Base-by-base conservation (phyloP, 495 filamentous ascomycete genomes). In the Neurospora hispaniola region DNA sequence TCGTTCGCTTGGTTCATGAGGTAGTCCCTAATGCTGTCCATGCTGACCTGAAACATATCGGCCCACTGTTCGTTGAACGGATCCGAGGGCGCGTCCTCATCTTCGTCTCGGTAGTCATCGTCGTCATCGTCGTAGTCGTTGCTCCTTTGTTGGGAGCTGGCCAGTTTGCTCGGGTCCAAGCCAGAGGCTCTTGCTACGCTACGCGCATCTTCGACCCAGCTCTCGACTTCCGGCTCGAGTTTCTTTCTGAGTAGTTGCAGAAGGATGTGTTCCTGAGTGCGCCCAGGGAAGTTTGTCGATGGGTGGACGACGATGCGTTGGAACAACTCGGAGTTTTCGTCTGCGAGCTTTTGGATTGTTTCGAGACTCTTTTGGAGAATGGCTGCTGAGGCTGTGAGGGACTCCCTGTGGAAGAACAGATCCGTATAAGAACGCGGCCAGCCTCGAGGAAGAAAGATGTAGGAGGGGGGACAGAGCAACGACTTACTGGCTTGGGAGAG, bases 221-320 rank as follows among this genome's bases (percentile, higher is more conserved):
- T 87, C 74, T 93, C 91, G 38, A 93, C 89, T 4, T 86, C 84
- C 5, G 92, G 91, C 70, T 94, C 92, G 27, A 92, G 87, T 79
- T 94, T 95, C 81, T 95, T 96, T 23, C 93, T 89, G 27, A 96
- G 82, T 1, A 96, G 82, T 71, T 88, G 84, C 8, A 86, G 80
- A 2, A 95, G 87, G 5, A 90, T 81, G 59, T 76, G 81, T 68
- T 90, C 88, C 77, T 94, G 88, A 11, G 88, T 90, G 59, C 89
- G 89, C 12, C 90, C 88, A 11, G 93, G 92, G 81, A 90, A 94
- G 71, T 89, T 88, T 6, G 93, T 91, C 5, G 89, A 86, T 2
- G 93, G 93, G 80, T 94, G 93, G 68, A 90, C 87, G 75, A 88
- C 88, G 69, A 90, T 79, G 20, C 87, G 87, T 70, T 84, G 82